Base-by-base conservation (phyloP, 139 green algal genomes). In the Chara braunii region DNA sequence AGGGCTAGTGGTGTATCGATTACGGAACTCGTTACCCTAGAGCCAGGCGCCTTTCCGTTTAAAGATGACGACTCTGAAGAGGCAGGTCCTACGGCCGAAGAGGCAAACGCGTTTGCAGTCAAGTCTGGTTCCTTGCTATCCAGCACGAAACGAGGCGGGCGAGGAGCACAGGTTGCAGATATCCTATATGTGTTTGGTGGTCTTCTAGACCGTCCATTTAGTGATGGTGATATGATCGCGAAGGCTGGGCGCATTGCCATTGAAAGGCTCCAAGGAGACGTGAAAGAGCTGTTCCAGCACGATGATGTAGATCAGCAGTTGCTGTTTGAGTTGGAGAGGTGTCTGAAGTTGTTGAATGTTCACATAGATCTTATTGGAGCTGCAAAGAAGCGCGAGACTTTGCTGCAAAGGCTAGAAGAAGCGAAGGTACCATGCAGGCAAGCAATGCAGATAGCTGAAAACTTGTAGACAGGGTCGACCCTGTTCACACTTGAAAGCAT, bases 161-260 rank as follows among this genome's bases (percentile, higher is more conserved):
- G n/a, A n/a, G n/a, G n/a, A n/a, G n/a, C n/a, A n/a, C n/a, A n/a
- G n/a, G n/a, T 68, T 12, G 23, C 63, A 2, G 50, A 68, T 37
- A 28, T 68, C 23, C 52, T 71, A 32, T 51, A 31, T n/a, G 62
- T 71, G 28, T 71, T 71, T n/a, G 54, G 52, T 22, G 51, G 62
- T 18, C 37, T 71, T 30, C 54, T 71, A 54, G 62, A 71, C 51
- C 51, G 62, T 23, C 62, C 62, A 14, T 71, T 71, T n/a, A 54
- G 62, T 31, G 51, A 32, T 31, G 62, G 62, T 14, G 12, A 37
- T 12, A 72, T 51, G 52, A 71, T 71, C 8, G 62, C 62, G 14
- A 31, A 51, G 11, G 62, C 62, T 3, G 62, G 62, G 26, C 34
- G 26, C 26, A 54, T 71, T 12, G 62, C 67, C 18, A 32, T 71